Evolutionary conservation across 768 basidiomycete genomes (phyloP).

Genomic region (Trametes punicea): DNA sequence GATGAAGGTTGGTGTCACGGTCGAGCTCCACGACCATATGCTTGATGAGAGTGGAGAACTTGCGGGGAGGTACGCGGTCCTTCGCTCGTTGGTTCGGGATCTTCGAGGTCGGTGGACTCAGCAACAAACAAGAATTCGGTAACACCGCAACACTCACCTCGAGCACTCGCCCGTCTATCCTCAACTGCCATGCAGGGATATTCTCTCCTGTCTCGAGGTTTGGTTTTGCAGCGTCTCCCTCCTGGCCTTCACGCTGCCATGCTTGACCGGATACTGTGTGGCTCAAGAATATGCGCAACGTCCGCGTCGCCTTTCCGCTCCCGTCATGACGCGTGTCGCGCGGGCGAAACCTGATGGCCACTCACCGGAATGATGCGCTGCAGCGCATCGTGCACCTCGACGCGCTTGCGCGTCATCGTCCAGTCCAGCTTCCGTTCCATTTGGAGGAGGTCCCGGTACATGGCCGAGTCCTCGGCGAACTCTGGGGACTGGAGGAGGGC

Average conservation of each 20-base stretch:
- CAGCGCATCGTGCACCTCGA: slow-evolving; percentile 89
- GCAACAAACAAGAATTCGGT: too few species aligned
- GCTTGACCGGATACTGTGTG: slow-evolving; percentile 83
- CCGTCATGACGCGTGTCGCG: neutral
- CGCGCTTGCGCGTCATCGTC: slow-evolving; percentile 88
- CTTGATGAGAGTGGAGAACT: slow-evolving; percentile 85
- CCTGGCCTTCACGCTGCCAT: slow-evolving; percentile 63
- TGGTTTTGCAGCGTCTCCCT: slow-evolving; percentile 39
- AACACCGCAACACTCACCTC: slow-evolving; percentile 67
- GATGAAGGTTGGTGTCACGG: slow-evolving; percentile 73
- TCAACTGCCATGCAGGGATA: slow-evolving; percentile 85
- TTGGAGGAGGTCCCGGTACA: slow-evolving; percentile 83
- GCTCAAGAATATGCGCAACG: slow-evolving; percentile 80
- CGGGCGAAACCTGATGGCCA: neutral
- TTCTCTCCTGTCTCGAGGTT: slow-evolving; percentile 85
- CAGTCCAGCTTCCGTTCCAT: slow-evolving; percentile 93
- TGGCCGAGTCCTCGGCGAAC: slow-evolving; percentile 76
- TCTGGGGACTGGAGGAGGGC: slow-evolving; percentile 69
- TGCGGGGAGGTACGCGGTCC: slow-evolving; percentile 61
- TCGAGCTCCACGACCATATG: slow-evolving; percentile 85
- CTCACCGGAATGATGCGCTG: slow-evolving; percentile 67
- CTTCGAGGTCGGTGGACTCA: slow-evolving; percentile 40
- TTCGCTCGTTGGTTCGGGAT: slow-evolving; percentile 57
- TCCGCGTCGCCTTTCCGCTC: slow-evolving; percentile 66
- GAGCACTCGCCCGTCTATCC: slow-evolving; percentile 82